Evolutionary conservation across 176 grass and related monocot species (phyloP), one percentile per base, ranked within the genome.

Genomic region (Elaeis guineensis): DNA sequence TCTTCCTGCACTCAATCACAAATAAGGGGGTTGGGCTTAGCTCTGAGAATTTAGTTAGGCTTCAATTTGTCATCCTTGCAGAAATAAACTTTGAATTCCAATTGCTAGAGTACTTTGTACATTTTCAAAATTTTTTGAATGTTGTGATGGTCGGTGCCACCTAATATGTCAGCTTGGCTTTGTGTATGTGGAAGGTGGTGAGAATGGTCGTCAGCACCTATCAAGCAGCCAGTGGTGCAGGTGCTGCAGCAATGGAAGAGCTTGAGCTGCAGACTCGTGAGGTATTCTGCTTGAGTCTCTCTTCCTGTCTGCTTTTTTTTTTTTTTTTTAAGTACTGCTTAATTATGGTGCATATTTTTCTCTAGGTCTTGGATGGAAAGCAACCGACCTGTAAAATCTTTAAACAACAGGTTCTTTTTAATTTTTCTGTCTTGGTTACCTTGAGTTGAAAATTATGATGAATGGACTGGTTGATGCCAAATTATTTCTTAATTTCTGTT

Each of bases 201-300:
- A 92, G 93, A 69, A 92, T 98, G 93, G 79, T 98, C 72, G 87
- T 98, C 51, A 98, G 93, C 77, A 98, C 93, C 11, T 92, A 98
- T 66, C 93, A 98, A 80, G 93, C 93, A 70, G 93, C 87, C 68
- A 98, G 93, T 81, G 93, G 93, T 54, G 93, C 93, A 57, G 87
- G 93, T 75, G 87, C 87, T 75, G 93, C 84, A 9, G 93, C 87
- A 53, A 98, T 98, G 87, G 82, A 85, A 78, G 93, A 98, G 80
- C 81, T 98, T 52, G 70, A 75, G 68, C 76, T 89, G 58, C 87
- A 98, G 63, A 98, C 87, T 66, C 76, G 66, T 52, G 87, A 92
- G 87, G 93, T 98, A 66, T 62, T 35, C 5, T 50, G 29, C 22
- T 72, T 50, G 32, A 35, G 9, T 35, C 32, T 35, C 32, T 2